phyloP scores from a whole-genome alignment of 768 basidiomycete species.

The Russula ochroleuca region DNA sequence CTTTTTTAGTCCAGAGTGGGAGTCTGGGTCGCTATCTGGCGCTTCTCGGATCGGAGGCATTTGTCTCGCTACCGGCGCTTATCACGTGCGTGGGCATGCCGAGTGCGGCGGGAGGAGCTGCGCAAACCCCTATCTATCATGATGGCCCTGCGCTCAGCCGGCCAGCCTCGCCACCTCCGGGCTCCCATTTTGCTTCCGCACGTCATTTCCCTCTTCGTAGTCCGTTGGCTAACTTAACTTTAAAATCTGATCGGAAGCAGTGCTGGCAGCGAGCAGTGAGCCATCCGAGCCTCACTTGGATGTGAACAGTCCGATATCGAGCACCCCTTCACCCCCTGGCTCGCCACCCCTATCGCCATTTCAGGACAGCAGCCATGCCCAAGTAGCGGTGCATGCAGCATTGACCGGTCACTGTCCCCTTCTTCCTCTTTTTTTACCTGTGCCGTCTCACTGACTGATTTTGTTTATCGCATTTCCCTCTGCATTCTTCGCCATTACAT shows the following conservation, averaged over 20 bases:
- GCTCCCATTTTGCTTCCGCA: slow-evolving; percentile 13
- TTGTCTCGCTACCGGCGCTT: slow-evolving; percentile 12
- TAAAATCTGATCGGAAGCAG: slow-evolving; percentile 24
- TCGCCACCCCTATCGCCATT: slow-evolving; percentile 17
- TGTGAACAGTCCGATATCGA: slow-evolving; percentile 18
- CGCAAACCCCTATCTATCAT: slow-evolving; percentile 23
- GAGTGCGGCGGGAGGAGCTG: neutral
- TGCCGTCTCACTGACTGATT: slow-evolving; percentile 18
- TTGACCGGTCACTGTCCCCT: slow-evolving; percentile 22
- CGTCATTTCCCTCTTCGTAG: slow-evolving; percentile 16
- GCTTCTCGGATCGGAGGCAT: slow-evolving; percentile 19
- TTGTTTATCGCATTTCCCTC: slow-evolving; percentile 21
- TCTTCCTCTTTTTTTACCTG: neutral
- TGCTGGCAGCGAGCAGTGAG: slow-evolving; percentile 10
- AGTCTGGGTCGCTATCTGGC: slow-evolving; percentile 12
- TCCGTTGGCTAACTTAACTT: slow-evolving; percentile 20
- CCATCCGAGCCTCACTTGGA: slow-evolving; percentile 2
- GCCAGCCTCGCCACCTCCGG: neutral
- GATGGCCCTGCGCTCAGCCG: neutral
- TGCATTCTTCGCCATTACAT: slow-evolving; percentile 11
- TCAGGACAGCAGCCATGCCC: neutral
- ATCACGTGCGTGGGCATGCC: slow-evolving; percentile 21
- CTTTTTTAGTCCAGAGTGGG: slow-evolving; percentile 8
- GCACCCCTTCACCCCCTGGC: slow-evolving; percentile 20
- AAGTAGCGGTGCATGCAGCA: slow-evolving; percentile 6